Percentiles rank a stretch among this genome's conserved stretches.
Conservation (phyloP, 768 basidiomycete genomes). For the Rhizopogon roseolus region DNA sequence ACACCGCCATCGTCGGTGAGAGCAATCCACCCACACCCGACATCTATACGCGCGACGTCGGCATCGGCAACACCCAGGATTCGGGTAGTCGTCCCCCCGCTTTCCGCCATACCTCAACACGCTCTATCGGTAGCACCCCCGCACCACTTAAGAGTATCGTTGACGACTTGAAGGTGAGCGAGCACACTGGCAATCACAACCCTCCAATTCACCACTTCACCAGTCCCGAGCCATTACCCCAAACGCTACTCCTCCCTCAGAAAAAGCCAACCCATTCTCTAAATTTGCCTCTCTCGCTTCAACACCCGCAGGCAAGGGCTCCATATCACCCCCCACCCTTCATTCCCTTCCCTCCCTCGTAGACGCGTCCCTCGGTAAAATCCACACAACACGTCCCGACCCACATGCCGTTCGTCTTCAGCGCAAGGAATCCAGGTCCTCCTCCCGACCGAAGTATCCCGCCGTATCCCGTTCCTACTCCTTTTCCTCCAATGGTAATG, state of each 20-base stretch:
- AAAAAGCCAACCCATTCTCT: slow-evolving; percentile 55
- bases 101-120: slow-evolving; percentile 14
- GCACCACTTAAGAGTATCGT: slow-evolving; percentile 64
- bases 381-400: slow-evolving; percentile 46
- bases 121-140: slow-evolving; percentile 14
- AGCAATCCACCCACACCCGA: slow-evolving; percentile 51
- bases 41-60: slow-evolving; percentile 14
- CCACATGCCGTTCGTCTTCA: slow-evolving; percentile 34
- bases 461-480: slow-evolving; percentile 21
- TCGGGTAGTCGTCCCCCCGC: slow-evolving; percentile 7
- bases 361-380: slow-evolving; percentile 34
- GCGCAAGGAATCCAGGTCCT: slow-evolving; percentile 50
- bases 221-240: slow-evolving; percentile 38
- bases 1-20: slow-evolving; percentile 57
- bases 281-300: slow-evolving; percentile 27
- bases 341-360: slow-evolving; percentile 14
- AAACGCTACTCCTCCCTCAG: slow-evolving; percentile 38
- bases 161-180: slow-evolving; percentile 66
- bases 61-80: slow-evolving; percentile 6
- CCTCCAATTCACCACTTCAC: not conserved
- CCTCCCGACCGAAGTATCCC: slow-evolving; percentile 29
- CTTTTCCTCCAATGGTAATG: slow-evolving; percentile 25
- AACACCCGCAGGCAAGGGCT: slow-evolving; percentile 27
- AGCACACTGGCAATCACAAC: not conserved
- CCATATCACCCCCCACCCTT: slow-evolving; percentile 10